Evolutionary conservation across 805 yeast genomes (phyloP), one percentile per base, ranked within the genome.

Genomic region (Candida endomychidarum): DNA sequence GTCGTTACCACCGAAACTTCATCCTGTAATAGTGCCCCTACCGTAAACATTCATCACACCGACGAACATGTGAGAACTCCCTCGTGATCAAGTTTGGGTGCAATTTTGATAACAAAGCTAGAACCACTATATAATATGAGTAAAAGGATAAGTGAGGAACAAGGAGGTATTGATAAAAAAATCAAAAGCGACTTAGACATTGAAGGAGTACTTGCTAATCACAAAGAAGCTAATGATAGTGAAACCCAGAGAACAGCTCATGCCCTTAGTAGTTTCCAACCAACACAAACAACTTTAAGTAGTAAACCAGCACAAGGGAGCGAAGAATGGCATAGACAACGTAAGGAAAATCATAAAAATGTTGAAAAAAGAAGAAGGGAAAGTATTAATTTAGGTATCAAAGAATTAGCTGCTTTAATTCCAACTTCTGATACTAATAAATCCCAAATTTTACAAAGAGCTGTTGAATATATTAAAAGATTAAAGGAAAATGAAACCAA

Each of bases 291-390:
- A 4, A 54, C 63, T 41, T 53, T 53, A 10, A 47, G 33, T 50
- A 17, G 43, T 46, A 81, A 80, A 59, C 87, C 90, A 3, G 57
- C 66, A 8, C 83, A 82, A 32, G 93, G 93, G n/a, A 63, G 83
- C 21, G 87, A 82, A 32, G 95, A 85, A 59, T 86, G 93, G 91
- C 88, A 83, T 57, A 75, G 74, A 45, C 79, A 80, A 58, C 80
- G 96, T 54, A 82, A 85, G 54, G 86, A 86, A 53, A 90, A 88
- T 63, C 99, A 93, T 69, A 90, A 89, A 64, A 96, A 90, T 64
- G 97, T 90, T 16, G 97, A 90, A 66, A 77, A 96, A 57, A 80
- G 96, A 52, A 78, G 97, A 63, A 78, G 97, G 56, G 96, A 89
- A 58, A 78, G 81, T 34, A 90, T 90, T 57, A 90, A 88, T 63